Evolutionary conservation across 768 basidiomycete genomes (phyloP), one percentile per base, ranked within the genome.

Genomic region (Omphalotus guepiniiformis): DNA sequence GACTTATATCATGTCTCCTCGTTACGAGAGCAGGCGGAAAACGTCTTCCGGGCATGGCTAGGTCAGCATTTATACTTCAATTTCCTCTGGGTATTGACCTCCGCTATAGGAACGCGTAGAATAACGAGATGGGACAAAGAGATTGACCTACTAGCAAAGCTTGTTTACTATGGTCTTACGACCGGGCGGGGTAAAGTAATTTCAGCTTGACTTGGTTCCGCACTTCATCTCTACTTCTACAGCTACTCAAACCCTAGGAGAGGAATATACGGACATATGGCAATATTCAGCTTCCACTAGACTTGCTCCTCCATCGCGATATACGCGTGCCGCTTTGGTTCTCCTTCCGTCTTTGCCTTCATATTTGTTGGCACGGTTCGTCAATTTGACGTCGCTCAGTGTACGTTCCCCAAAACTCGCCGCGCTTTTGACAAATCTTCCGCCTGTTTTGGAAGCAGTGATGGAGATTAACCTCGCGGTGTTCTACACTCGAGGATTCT

Each of bases 251-350:
- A 91, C 86, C 3, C 72, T 93, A 1, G 91, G 91, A n/a, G 91
- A 93, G 63, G 91, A 93, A 59, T 93, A 93, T 56, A 91, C 88
- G 1, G 85, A 86, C 56, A 82, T 87, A 27, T 88, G 89, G 86
- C 80, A 83, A 53, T 78, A 82, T 48, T 79, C 83, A 9, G 59
- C 69, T 2, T 65, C 62, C 23, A 67, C 63, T 1, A 54, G 60
- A 16, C 48, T 61, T 26, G 55, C 63, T 3, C 73, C 73, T 18
- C 84, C 81, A 2, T 69, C 80, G 12, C 62, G 54, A 18, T 58
- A 58, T 41, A 58, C 69, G 7, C 77, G 85, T 18, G 61, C 72
- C 13, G 71, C 73, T 2, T 70, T 89, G 9, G 71, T 90, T 49
- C 65, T 89, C n/a, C 67, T 87, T 19, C 80, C 83, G 5, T 74